Percentiles rank a stretch among this genome's conserved stretches.
Evolutionary conservation across 2,329 filamentous ascomycete species (phyloP).

Genomic region (Trichoderma semiorbis): DNA sequence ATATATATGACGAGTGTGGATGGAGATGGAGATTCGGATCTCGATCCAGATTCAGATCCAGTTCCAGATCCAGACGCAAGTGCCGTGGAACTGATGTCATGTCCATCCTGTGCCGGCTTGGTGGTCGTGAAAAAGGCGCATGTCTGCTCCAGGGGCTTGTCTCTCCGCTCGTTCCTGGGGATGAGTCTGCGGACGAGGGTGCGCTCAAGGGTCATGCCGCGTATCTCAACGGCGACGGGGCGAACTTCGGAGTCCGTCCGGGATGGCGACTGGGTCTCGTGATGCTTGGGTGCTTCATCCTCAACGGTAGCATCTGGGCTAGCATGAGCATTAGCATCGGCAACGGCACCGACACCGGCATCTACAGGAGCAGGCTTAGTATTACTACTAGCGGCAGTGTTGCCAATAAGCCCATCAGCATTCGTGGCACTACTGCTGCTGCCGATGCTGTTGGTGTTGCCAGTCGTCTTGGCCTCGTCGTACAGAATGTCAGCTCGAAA

Average conservation of each 20-base stretch:
- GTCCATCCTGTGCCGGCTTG: background rate
- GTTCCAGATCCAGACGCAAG: slow-evolving; percentile 14
- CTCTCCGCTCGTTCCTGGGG: slow-evolving; percentile 75
- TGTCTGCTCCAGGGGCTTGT: slow-evolving; percentile 75
- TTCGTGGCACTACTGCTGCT: background rate
- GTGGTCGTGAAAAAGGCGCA: slow-evolving; percentile 63
- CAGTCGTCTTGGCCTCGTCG: slow-evolving; percentile 24
- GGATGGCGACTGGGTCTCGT: background rate
- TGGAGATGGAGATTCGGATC: background rate
- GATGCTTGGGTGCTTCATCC: background rate
- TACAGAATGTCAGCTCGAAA: slow-evolving; percentile 73
- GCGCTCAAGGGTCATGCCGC: slow-evolving; percentile 45
- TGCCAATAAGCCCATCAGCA: background rate
- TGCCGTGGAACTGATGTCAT: slow-evolving; percentile 18
- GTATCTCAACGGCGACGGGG: slow-evolving; percentile 23
- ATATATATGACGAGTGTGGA: slow-evolving; percentile 64
- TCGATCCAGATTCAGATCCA: background rate
- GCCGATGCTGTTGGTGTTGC: background rate
- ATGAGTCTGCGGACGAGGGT: slow-evolving; percentile 74
- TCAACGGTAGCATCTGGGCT: background rate
- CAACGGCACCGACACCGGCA: background rate
- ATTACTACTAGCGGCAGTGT: background rate
- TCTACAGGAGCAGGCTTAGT: background rate
- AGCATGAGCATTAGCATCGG: slow-evolving; percentile 13
- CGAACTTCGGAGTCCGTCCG: background rate